These are phyloP conservation scores for Colletotrichum spaethianum DNA, from an alignment of 2,329 filamentous ascomycete genomes.

Conservation along the genomic window DNA sequence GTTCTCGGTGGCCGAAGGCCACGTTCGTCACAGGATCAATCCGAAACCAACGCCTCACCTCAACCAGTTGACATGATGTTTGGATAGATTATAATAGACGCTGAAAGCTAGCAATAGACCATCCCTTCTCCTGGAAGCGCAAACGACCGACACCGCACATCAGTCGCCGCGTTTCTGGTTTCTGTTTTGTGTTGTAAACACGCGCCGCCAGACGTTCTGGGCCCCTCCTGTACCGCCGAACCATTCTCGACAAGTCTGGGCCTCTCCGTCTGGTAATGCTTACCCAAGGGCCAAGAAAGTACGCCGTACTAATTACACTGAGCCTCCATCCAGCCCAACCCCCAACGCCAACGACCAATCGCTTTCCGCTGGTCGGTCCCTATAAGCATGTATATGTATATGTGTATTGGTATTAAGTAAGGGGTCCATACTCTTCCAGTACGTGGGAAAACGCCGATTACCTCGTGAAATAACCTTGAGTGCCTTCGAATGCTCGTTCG, in stretches of 20 bases:
- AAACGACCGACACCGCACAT: not conserved
- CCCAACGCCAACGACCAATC: not conserved
- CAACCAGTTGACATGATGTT: not conserved
- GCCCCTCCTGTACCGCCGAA: not conserved
- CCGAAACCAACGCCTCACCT: not conserved
- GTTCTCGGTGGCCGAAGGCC: not conserved
- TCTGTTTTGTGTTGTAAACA: not conserved
- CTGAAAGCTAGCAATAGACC: not conserved
- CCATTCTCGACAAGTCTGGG: not conserved
- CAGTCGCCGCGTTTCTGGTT: not conserved
- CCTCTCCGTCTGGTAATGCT: not conserved
- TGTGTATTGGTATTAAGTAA: not conserved
- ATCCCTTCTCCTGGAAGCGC: not conserved
- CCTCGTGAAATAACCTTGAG: not conserved
- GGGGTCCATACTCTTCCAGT: not conserved
- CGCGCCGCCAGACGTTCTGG: not conserved
- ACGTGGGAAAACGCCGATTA: not conserved
- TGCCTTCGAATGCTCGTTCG: not conserved
- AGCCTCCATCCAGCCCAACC: not conserved
- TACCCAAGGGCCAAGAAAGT: not conserved
- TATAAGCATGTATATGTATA: not conserved
- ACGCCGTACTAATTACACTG: not conserved
- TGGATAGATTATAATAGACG: not conserved
- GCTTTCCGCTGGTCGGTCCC: not conserved
- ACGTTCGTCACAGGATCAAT: not conserved